phyloP scores from a whole-genome alignment of 208 protist genomes.

The Wallacemonas sp. region DNA sequence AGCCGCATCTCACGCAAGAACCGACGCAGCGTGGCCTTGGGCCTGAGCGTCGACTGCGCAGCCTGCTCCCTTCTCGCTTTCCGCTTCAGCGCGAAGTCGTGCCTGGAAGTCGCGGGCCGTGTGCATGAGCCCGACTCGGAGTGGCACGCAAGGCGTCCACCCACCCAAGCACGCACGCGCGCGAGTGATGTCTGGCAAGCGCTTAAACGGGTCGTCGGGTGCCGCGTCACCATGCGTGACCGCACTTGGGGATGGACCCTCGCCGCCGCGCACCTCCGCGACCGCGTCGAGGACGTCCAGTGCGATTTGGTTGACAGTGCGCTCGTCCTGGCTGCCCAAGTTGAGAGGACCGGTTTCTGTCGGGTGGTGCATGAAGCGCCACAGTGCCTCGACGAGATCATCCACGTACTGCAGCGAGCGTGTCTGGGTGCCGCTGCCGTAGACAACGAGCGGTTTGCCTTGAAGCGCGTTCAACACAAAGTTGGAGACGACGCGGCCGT shows the following conservation, averaged over 20 bases:
- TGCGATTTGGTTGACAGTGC: constrained; percentile 64
- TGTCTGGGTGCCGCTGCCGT: constrained; percentile 91
- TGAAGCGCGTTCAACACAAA: constrained; percentile 92
- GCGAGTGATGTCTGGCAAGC: constrained; percentile 59
- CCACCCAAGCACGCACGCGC: constrained; percentile 44
- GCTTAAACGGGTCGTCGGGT: constrained; percentile 64
- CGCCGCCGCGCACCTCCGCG: constrained; percentile 5
- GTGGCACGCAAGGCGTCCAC: constrained; percentile 52
- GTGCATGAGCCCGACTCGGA: constrained; percentile 45
- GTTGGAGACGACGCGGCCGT: constrained; percentile 96
- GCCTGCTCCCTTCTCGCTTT: neutral
- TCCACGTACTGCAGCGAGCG: constrained; percentile 89
- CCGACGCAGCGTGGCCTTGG: no score
- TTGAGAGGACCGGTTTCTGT: constrained; percentile 69
- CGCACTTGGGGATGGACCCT: neutral
- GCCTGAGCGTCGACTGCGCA: no score
- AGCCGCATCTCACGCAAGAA: no score
- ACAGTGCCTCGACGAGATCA: constrained; percentile 74
- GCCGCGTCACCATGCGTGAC: constrained; percentile 25
- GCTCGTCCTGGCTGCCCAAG: constrained; percentile 73
- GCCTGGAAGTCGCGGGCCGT: constrained; percentile 47
- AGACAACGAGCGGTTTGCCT: constrained; percentile 87
- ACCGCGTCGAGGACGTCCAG: constrained; percentile 41
- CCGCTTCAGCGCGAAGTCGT: constrained; percentile 12
- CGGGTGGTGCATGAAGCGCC: constrained; percentile 42